Conservation (phyloP, 129 eudicot species). For the Flaveria ramosissima region DNA sequence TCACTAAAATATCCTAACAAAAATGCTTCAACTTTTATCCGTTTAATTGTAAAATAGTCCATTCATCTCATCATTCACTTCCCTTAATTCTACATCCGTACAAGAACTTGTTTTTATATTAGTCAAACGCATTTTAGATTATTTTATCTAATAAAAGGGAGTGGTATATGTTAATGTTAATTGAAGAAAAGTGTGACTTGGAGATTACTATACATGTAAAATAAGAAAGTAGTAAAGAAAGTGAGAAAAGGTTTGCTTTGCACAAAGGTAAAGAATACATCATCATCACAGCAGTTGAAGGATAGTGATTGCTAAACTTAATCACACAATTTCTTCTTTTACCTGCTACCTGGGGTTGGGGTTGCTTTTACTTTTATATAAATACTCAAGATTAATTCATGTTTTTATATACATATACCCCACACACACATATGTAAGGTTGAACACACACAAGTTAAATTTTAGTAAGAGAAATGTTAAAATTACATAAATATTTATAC, state of each 20-base stretch:
- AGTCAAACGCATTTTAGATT: no score
- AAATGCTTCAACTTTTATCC: no score
- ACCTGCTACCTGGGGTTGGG: background rate
- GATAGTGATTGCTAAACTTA: slow-evolving; percentile 31
- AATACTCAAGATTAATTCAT: background rate
- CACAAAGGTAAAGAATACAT: slow-evolving; percentile 41
- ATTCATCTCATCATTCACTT: no score
- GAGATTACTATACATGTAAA: slow-evolving; percentile 19
- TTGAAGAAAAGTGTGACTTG: slow-evolving; percentile 11
- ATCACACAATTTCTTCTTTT: slow-evolving; percentile 21
- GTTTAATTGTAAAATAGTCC: no score
- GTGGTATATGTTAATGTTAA: background rate
- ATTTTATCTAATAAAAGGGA: background rate
- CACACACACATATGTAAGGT: no score
- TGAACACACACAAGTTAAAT: no score
- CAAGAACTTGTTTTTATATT: no score
- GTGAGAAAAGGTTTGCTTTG: slow-evolving; percentile 42
- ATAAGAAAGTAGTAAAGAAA: slow-evolving; percentile 25
- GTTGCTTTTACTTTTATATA: slow-evolving; percentile 4
- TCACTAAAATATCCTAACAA: no score
- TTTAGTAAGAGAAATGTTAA: no score
- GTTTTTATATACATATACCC: no score
- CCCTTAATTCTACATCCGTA: no score
- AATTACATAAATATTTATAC: no score
- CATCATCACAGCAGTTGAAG: slow-evolving; percentile 40